phyloP scores from a whole-genome alignment of 2,329 filamentous ascomycete genomes.

The Cladosporium velox region DNA sequence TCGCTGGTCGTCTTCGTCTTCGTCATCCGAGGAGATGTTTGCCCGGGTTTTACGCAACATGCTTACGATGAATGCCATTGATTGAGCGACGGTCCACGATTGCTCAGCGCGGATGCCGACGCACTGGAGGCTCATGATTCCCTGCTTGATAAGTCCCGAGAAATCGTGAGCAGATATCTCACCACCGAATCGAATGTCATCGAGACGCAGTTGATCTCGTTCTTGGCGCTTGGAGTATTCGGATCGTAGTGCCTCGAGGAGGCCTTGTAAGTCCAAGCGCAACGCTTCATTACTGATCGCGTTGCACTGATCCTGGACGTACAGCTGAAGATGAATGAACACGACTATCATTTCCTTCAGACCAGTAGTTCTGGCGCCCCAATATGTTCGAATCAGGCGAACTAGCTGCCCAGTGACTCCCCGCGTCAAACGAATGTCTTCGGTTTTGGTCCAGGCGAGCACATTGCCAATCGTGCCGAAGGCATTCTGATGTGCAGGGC shows the following conservation, averaged over 20 bases:
- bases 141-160: not conserved
- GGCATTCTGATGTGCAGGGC: conserved; percentile 56
- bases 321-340: conserved; percentile 61
- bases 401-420: conserved; percentile 63
- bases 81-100: conserved; percentile 36
- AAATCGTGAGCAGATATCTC: not conserved
- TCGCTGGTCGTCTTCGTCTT: conserved; percentile 20
- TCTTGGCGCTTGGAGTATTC: conserved; percentile 76
- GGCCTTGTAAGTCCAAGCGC: conserved; percentile 56
- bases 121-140: conserved; percentile 35
- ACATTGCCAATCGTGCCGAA: conserved; percentile 76
- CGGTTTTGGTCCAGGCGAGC: conserved; percentile 65
- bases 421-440: conserved; percentile 66
- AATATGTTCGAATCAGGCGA: conserved; percentile 73
- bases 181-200: conserved; percentile 62
- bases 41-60: not conserved
- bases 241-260: conserved; percentile 69
- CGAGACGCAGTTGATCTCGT: conserved; percentile 72
- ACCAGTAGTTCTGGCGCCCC: conserved; percentile 55
- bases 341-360: conserved; percentile 72
- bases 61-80: conserved; percentile 13
- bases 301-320: conserved; percentile 40
- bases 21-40: conserved; percentile 16
- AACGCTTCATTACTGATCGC: conserved; percentile 26
- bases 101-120: conserved; percentile 33